phyloP scores from a whole-genome alignment of 169 alveolate species.

The Toxoplasma gondii region DNA sequence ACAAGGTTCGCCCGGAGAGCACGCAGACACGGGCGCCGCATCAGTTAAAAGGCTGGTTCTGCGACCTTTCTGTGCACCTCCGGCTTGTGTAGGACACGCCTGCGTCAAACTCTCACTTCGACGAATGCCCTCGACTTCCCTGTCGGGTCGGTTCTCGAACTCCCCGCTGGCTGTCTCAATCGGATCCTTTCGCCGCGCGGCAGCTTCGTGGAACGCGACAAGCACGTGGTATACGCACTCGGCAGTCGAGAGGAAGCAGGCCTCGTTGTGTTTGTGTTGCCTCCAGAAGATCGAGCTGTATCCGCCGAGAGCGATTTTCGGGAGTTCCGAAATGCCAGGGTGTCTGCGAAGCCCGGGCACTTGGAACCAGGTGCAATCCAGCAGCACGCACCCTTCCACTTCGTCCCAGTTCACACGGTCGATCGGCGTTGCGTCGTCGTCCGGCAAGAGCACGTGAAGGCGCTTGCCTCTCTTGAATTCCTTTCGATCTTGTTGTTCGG shows the following conservation, averaged over 20 bases:
- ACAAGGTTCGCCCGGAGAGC: too few species aligned
- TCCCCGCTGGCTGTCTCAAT: not conserved
- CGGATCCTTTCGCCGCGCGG: not conserved
- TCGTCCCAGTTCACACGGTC: not conserved
- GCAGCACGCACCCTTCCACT: not conserved
- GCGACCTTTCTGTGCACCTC: not conserved
- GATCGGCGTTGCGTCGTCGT: not conserved
- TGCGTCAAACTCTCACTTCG: not conserved
- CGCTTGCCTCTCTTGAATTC: not conserved
- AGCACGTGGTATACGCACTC: slow-evolving; percentile 11
- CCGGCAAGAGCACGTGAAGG: slow-evolving; percentile 39
- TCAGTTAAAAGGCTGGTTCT: not conserved
- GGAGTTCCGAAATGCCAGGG: not conserved
- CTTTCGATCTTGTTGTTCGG: not conserved
- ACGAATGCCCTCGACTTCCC: not conserved
- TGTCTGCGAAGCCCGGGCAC: not conserved
- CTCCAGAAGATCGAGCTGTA: slow-evolving; percentile 15
- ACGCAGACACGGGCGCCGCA: not conserved
- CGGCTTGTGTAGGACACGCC: not conserved
- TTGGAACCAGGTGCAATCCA: slow-evolving; percentile 46
- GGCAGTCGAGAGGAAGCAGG: slow-evolving; percentile 1
- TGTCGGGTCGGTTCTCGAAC: not conserved
- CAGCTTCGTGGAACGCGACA: not conserved
- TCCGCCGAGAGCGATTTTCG: not conserved
- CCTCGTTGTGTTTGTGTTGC: not conserved